A percentile compares a stretch with the other conserved stretches of the same genome.
Evolutionary conservation across 257 asterid species (phyloP).

Genomic region (Petrea volubilis): DNA sequence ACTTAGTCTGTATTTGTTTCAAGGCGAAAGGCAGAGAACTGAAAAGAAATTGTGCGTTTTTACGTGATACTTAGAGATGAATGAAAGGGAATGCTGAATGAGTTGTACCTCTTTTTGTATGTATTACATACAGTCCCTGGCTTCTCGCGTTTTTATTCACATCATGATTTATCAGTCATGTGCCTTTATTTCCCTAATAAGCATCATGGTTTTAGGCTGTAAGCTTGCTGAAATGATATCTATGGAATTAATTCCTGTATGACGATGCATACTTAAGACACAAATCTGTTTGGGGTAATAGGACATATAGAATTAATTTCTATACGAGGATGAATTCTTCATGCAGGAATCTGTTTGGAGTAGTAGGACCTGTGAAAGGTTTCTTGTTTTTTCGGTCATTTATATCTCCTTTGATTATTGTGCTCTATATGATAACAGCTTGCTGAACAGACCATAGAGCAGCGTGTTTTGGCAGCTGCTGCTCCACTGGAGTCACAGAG

Average conservation of each 20-base stretch:
- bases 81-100: neutral
- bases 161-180: neutral
- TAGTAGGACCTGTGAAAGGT: neutral
- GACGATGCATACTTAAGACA: slow-evolving; percentile 1
- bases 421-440: slow-evolving; percentile 35
- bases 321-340: neutral
- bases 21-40: neutral
- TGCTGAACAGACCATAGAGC: slow-evolving; percentile 45
- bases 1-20: neutral
- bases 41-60: neutral
- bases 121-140: neutral
- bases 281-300: neutral
- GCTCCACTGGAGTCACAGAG: slow-evolving; percentile 78
- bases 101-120: neutral
- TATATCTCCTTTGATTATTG: neutral
- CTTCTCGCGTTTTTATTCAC: neutral
- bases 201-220: slow-evolving; percentile 1
- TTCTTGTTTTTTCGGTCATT: neutral
- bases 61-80: neutral
- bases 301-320: neutral
- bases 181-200: neutral
- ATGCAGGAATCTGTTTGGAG: neutral
- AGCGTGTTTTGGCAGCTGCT: slow-evolving; percentile 78
- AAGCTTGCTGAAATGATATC: slow-evolving; percentile 6
- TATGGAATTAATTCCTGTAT: neutral